Evolutionary conservation across 768 basidiomycete species (phyloP).

Genomic region (Sarcomyxa edulis): DNA sequence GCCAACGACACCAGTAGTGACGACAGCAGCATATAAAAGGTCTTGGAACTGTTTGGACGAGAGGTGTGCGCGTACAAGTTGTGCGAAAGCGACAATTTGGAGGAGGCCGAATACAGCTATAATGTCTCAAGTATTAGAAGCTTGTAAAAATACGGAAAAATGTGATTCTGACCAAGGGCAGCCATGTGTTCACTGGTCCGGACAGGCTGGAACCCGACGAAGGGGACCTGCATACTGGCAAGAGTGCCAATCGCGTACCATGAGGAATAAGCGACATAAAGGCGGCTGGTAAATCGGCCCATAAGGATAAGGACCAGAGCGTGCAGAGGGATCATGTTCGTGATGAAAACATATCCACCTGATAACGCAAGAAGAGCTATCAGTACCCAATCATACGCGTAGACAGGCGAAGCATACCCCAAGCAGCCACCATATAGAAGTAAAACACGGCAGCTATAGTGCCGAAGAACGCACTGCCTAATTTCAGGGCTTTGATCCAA

Average conservation of each 20-base stretch:
- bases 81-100: conserved; percentile 91
- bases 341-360: conserved; percentile 98
- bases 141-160: background rate
- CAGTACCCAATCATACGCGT: background rate
- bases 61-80: conserved; percentile 84
- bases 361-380: conserved; percentile 1
- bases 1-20: conserved; percentile 68
- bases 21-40: conserved; percentile 65
- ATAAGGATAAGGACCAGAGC: conserved; percentile 92
- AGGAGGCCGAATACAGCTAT: conserved; percentile 91
- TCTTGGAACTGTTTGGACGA: conserved; percentile 90
- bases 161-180: conserved; percentile 65
- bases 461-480: conserved; percentile 89
- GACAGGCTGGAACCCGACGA: conserved; percentile 99
- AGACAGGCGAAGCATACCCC: conserved; percentile 56
- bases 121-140: conserved; percentile 10
- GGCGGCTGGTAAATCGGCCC: conserved; percentile 88
- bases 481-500: conserved; percentile 96
- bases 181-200: conserved; percentile 98
- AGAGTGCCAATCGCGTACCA: conserved; percentile 99
- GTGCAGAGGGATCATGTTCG: conserved; percentile 99
- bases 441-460: conserved; percentile 92
- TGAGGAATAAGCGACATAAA: conserved; percentile 93
- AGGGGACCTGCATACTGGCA: conserved; percentile 98
- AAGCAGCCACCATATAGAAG: conserved; percentile 99